Evolutionary conservation across 768 basidiomycete genomes (phyloP).

Genomic region (Butyriboletus loyo): DNA sequence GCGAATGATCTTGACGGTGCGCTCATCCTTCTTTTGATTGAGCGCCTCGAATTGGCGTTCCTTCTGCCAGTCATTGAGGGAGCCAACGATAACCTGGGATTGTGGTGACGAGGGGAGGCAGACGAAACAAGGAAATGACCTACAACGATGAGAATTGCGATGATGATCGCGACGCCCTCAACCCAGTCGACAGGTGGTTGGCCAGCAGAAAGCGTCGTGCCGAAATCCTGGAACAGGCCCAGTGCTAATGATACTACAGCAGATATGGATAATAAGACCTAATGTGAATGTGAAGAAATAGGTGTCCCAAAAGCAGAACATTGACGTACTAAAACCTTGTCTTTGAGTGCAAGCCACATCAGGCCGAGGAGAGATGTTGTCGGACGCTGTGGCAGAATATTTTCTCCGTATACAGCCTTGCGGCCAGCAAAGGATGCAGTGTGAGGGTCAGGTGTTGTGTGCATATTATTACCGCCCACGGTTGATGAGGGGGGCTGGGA

Average conservation of each 20-base stretch:
- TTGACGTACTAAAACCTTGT: conserved; percentile 78
- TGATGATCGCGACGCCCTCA: conserved; percentile 83
- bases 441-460: conserved; percentile 8
- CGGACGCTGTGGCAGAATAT: conserved; percentile 67
- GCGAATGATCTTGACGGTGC: conserved; percentile 81
- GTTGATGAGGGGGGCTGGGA: conserved; percentile 8
- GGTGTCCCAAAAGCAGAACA: background rate
- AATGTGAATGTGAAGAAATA: conserved; percentile 6
- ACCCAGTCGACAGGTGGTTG: conserved; percentile 94
- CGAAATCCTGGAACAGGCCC: conserved; percentile 93
- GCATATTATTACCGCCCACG: background rate
- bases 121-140: conserved; percentile 19
- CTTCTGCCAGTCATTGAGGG: conserved; percentile 97
- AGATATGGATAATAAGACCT: conserved; percentile 89
- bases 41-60: conserved; percentile 91
- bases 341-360: conserved; percentile 86
- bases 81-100: conserved; percentile 78
- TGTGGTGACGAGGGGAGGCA: background rate
- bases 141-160: conserved; percentile 74
- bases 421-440: conserved; percentile 57
- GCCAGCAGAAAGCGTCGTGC: conserved; percentile 51
- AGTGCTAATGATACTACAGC: conserved; percentile 91
- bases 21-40: conserved; percentile 95
- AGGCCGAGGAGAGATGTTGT: conserved; percentile 68
- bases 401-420: conserved; percentile 67